Evolutionary conservation across 2,329 filamentous ascomycete species (phyloP).

Genomic region (Raffaelea ambrosiae): DNA sequence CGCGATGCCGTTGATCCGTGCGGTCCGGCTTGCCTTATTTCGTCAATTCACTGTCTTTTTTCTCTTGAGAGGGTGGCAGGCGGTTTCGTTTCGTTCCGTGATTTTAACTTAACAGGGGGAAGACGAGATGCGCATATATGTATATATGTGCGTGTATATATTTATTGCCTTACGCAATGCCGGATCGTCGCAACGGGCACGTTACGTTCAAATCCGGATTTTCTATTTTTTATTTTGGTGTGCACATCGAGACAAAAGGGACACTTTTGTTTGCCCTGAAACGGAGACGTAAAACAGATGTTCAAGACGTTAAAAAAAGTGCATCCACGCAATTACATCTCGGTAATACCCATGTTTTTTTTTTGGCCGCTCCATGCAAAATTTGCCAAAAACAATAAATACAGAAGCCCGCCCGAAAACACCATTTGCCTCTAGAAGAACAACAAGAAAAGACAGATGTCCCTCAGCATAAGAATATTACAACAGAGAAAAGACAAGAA

Average conservation of each 20-base stretch:
- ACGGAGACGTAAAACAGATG: not conserved
- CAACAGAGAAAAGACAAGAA: not conserved
- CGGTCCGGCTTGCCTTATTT: too few species aligned
- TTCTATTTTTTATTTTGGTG: not conserved
- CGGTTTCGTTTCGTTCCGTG: too few species aligned
- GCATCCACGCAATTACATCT: too few species aligned
- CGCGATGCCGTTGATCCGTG: too few species aligned
- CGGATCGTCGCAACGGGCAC: not conserved
- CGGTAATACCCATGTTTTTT: too few species aligned
- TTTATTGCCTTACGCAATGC: not conserved
- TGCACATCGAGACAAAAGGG: not conserved
- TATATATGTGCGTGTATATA: not conserved
- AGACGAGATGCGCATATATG: too few species aligned
- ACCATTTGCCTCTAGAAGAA: not conserved
- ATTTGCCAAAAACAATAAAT: not conserved
- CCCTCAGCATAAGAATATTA: too few species aligned
- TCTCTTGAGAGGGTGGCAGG: too few species aligned
- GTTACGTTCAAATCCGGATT: not conserved
- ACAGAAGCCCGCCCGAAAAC: not conserved
- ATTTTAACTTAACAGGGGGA: too few species aligned
- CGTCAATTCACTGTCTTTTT: too few species aligned
- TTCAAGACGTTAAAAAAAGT: not conserved
- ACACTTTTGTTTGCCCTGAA: not conserved
- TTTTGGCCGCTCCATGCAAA: not conserved
- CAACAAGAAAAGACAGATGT: not conserved